These are phyloP conservation scores for Ophiocordyceps camponoti-floridani DNA, from an alignment of 2,329 filamentous ascomycete species.

Conservation along the genomic window DNA sequence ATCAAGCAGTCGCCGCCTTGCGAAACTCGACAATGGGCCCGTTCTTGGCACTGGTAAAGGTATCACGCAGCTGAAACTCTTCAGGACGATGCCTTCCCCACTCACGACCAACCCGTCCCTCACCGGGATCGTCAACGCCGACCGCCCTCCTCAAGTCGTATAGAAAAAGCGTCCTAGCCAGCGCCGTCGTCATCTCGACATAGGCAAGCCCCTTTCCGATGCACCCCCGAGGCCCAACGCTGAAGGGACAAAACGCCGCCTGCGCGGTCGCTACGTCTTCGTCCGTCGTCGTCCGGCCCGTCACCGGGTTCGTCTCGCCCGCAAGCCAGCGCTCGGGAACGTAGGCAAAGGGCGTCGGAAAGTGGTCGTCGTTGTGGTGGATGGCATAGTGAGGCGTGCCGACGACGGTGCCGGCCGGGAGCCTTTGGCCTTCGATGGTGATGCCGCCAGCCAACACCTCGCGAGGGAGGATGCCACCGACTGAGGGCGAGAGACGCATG, in stretches of 20 bases:
- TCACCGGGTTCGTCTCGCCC: slow-evolving; percentile 21
- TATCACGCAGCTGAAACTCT: slow-evolving; percentile 56
- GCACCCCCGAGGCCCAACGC: slow-evolving; percentile 50
- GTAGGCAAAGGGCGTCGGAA: slow-evolving; percentile 38
- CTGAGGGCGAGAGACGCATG: slow-evolving; percentile 43
- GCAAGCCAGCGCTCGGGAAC: slow-evolving; percentile 48
- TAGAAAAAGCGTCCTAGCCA: slow-evolving; percentile 41
- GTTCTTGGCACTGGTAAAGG: slow-evolving; percentile 56
- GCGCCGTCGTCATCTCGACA: slow-evolving; percentile 43
- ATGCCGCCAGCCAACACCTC: slow-evolving; percentile 38
- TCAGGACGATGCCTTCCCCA: slow-evolving; percentile 33
- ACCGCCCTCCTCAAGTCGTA: slow-evolving; percentile 39
- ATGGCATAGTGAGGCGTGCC: slow-evolving; percentile 51
- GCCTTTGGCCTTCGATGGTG: slow-evolving; percentile 29
- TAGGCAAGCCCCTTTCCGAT: slow-evolving; percentile 56
- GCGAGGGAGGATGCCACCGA: slow-evolving; percentile 40
- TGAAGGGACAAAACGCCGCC: slow-evolving; percentile 59
- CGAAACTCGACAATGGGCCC: slow-evolving; percentile 50
- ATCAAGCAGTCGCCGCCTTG: slow-evolving; percentile 5
- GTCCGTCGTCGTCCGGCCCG: slow-evolving; percentile 22
- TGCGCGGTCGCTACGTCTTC: slow-evolving; percentile 37
- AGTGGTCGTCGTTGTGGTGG: slow-evolving; percentile 48
- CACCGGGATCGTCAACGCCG: slow-evolving; percentile 30
- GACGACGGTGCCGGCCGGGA: slow-evolving; percentile 43
- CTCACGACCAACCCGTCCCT: slow-evolving; percentile 28